Base-by-base conservation (phyloP, 1,284 basidiomycete species). In the Inonotus obliquus region DNA sequence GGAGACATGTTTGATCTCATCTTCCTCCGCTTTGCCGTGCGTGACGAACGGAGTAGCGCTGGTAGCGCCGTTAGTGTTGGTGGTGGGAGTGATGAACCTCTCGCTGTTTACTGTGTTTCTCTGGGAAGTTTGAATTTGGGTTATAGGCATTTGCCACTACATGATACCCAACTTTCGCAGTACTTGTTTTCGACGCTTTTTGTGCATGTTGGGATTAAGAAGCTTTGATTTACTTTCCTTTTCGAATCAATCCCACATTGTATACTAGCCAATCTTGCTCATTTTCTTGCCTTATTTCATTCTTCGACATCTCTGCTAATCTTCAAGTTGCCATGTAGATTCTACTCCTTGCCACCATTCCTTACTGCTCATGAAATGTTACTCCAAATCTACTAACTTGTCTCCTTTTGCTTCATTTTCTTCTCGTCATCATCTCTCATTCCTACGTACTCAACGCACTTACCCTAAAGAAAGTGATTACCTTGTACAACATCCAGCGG, bases 101-200 rank as follows among this genome's bases (percentile, higher is more conserved):
- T 94, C 37, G 91, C 86, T 11, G 76, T 87, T 61, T 91, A 91
- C 74, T 89, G 86, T 68, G 79, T 81, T 54, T 84, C 81, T 64
- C 71, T 91, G 63, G 87, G 83, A 49, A 87, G 86, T 68, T 75
- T 90, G 63, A 82, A 83, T 67, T 81, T 78, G 67, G 92, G 94
- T 2, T 96, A 89, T 72, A 86, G 92, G 11, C 92, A 96, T 76
- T 75, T 96, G 17, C 92, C 94, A 0, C 75, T 96, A 53, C 89
- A 92, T 69, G 93, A 96, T 72, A 76, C 81, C 0, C 85, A 92
- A 68, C 82, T 93, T 54, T 89, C 88, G 45, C 89, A 92, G 66
- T 92, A 89, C 69, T 76, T 96, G 51, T 96, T 94, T 73, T 92
- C 94, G 39, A 95, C 92, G 23, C 78, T 97, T 5, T 96, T 96